Conservation (phyloP, 352 stramenopile species). For the Aphanomyces astaci region DNA sequence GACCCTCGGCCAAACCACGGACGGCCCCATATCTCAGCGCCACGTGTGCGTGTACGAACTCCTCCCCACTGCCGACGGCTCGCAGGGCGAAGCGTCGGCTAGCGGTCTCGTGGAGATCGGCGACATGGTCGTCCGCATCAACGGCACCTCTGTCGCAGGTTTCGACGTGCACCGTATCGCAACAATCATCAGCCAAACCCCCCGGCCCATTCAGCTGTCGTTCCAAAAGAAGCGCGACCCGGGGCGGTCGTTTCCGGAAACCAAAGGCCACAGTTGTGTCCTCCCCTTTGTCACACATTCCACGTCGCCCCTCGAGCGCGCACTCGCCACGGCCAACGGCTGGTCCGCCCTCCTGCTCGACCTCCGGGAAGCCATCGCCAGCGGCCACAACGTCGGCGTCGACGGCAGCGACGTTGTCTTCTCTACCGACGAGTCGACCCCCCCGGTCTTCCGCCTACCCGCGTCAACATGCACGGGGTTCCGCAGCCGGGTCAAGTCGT, state of each 20-base stretch:
- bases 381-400: background rate
- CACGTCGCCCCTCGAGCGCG: no score
- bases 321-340: no score
- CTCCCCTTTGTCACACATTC: no score
- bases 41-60: slow-evolving; percentile 8
- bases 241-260: background rate
- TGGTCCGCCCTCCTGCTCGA: background rate
- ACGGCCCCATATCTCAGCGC: background rate
- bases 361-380: background rate
- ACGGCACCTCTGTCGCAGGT: background rate
- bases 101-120: background rate
- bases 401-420: background rate
- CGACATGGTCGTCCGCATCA: slow-evolving; percentile 13
- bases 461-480: background rate
- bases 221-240: background rate
- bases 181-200: background rate
- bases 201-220: background rate
- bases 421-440: background rate
- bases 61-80: background rate
- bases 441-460: background rate
- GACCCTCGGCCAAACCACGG: background rate
- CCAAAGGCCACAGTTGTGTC: no score
- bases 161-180: background rate
- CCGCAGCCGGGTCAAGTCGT: background rate
- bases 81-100: background rate